Evolutionary conservation across 169 alveolate genomes (phyloP), one percentile per base, ranked within the genome.

Genomic region (Plasmodium gaboni): DNA sequence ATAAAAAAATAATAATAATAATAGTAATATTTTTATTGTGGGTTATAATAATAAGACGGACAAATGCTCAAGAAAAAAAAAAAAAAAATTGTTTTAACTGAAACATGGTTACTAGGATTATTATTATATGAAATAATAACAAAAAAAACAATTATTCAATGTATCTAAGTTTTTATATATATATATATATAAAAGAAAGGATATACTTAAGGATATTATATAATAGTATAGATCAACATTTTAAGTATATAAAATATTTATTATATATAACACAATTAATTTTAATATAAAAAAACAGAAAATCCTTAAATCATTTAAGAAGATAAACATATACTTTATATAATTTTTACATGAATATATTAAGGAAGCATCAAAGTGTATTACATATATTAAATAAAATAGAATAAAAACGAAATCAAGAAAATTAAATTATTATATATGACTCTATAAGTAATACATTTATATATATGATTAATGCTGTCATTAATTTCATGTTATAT

Each of bases 81-180:
- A 50, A 83, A 63, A 69, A 83, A 51, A 69, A 57, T 83, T 3
- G 53, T 28, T 17, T 68, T 55, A 69, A 83, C 86, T 72, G 91
- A 83, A 15, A 61, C 57, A 17, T 83, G 91, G 91, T 44, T 68
- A 69, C 48, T 83, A 19, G 91, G 91, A 2, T 68, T 13, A 7
- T 26, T 83, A 83, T 63, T 83, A 55, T 70, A 17, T 46, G 91
- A 83, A 28, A 83, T 83, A 73, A 19, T 83, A 22, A 83, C 74
- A 32, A 69, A 69, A 69, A 28, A 68, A 83, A 57, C 17, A 53
- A 38, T 59, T 83, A 44, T 28, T 64, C 22, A 70, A 83, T 69
- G 65, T 15, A 48, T 38, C 48, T 63, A 83, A 83, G 24, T 57
- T 83, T 83, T 55, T 83, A 46, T 69, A 78, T 46, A 69, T 83